Evolutionary conservation across 2,329 filamentous ascomycete genomes (phyloP), one percentile per base, ranked within the genome.

Genomic region (Cryphonectria carpinicola): DNA sequence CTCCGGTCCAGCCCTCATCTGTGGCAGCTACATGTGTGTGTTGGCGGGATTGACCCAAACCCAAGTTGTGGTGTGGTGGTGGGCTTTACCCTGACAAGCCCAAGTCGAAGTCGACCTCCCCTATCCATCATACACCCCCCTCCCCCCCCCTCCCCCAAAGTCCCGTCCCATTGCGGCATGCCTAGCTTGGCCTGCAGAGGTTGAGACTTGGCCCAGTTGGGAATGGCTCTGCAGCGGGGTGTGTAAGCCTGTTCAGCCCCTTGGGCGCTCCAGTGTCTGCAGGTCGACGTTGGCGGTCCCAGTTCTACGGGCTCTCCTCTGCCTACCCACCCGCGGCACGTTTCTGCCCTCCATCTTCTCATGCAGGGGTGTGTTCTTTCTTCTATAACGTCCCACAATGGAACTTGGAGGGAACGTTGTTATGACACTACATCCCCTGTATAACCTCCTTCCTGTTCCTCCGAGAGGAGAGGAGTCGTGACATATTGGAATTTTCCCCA

Each of bases 311-410:
- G 35, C 52, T 67, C n/a, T n/a, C n/a, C n/a, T n/a, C 39, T n/a
- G 43, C 43, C 58, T 67, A 67, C 65, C 65, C 65, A 67, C 65
- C 65, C 65, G 25, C 65, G 25, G 43, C 65, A 67, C 65, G 49
- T 66, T 66, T 58, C 65, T 66, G 8, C 65, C 65, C 65, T 58
- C 39, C 37, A 60, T 49, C 41, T 8, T 60, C 32, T 60, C 46
- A 8, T 37, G 60, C 54, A 60, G 65, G 65, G 65, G 54, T 60
- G 28, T 58, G 65, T 46, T 10, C 43, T 58, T 43, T 60, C 58
- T 60, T 60, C n/a, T 17, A 39, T 32, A 46, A 39, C 35, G 19
- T 54, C 65, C 65, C 60, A 61, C 65, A 61, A 61, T 25, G 49
- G 28, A 22, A 28, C 39, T 11, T 46, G 43, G 39, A 67, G 65